These are phyloP conservation scores for Ceratobasidium sp. DNA, from an alignment of 1,284 basidiomycete genomes.

Conservation along the genomic window DNA sequence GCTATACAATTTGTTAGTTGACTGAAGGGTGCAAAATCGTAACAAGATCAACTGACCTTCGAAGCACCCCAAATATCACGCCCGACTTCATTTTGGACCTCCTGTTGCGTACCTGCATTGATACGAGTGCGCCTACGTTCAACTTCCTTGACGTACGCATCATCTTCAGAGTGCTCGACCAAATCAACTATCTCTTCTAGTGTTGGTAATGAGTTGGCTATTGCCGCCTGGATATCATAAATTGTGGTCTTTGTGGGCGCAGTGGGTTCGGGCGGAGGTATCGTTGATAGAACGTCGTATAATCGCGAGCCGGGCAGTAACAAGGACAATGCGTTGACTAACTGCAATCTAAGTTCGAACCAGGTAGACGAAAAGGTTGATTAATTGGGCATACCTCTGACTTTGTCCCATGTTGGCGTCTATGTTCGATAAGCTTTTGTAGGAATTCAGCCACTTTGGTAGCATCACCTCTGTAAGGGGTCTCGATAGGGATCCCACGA, in stretches of 20 bases:
- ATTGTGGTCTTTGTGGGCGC: conserved; percentile 68
- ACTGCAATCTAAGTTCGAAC: conserved; percentile 56
- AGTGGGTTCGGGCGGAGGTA: conserved; percentile 81
- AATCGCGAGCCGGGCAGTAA: conserved; percentile 81
- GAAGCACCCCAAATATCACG: conserved; percentile 70
- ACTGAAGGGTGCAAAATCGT: conserved; percentile 39
- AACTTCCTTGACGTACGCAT: conserved; percentile 69
- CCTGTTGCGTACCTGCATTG: conserved; percentile 70
- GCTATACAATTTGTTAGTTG: conserved; percentile 55
- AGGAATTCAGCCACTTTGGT: conserved; percentile 82
- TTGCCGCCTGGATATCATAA: conserved; percentile 66
- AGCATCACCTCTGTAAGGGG: conserved; percentile 70
- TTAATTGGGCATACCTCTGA: conserved; percentile 61
- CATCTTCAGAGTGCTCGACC: conserved; percentile 69
- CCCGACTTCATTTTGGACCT: conserved; percentile 73
- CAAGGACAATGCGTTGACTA: conserved; percentile 72
- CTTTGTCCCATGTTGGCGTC: conserved; percentile 68
- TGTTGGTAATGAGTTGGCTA: conserved; percentile 74
- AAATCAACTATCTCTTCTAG: conserved; percentile 75
- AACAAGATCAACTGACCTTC: conserved; percentile 57
- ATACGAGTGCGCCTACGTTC: conserved; percentile 80
- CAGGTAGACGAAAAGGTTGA: conserved; percentile 1
- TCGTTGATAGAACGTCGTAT: conserved; percentile 69
- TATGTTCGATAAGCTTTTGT: conserved; percentile 77
- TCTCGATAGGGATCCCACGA: conserved; percentile 19